A percentile compares a stretch with the other conserved stretches of the same genome.
Conservation (phyloP, 139 green algal species). For the Trebouxia sp. region DNA sequence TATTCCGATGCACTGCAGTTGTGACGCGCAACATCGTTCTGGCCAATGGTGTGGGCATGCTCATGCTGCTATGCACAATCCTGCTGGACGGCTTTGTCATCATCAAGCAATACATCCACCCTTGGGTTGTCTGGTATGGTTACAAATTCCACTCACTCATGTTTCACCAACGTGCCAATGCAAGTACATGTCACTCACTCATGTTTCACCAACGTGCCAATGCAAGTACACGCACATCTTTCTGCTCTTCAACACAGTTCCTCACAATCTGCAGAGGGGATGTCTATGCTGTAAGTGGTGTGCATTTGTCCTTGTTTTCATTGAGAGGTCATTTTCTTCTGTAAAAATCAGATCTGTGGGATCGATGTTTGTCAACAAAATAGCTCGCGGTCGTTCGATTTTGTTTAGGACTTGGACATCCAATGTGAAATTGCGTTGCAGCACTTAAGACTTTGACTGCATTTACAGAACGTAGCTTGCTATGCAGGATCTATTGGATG, state of each 20-base stretch:
- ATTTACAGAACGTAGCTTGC: too few species aligned
- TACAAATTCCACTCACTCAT: too few species aligned
- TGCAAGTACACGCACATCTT: too few species aligned
- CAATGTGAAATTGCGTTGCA: not conserved
- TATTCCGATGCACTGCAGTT: conserved; percentile 53
- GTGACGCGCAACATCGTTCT: conserved; percentile 26
- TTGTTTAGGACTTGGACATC: not conserved
- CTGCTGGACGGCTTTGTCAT: conserved; percentile 45
- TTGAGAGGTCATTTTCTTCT: too few species aligned
- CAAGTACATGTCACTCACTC: too few species aligned
- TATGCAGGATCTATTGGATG: conserved; percentile 25
- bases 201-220: too few species aligned
- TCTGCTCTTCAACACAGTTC: too few species aligned
- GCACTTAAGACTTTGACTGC: not conserved
- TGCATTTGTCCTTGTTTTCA: too few species aligned
- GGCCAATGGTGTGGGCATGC: not conserved
- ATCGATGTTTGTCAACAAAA: not conserved
- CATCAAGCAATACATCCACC: conserved; percentile 22
- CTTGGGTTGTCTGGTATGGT: conserved; percentile 18
- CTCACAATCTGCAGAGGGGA: too few species aligned
- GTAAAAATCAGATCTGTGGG: too few species aligned
- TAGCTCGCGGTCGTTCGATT: not conserved
- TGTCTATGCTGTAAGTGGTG: too few species aligned
- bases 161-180: too few species aligned
- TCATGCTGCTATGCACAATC: conserved; percentile 23